Evolutionary conservation across 768 basidiomycete genomes (phyloP).

Genomic region (Leucocoprinus leucothites): DNA sequence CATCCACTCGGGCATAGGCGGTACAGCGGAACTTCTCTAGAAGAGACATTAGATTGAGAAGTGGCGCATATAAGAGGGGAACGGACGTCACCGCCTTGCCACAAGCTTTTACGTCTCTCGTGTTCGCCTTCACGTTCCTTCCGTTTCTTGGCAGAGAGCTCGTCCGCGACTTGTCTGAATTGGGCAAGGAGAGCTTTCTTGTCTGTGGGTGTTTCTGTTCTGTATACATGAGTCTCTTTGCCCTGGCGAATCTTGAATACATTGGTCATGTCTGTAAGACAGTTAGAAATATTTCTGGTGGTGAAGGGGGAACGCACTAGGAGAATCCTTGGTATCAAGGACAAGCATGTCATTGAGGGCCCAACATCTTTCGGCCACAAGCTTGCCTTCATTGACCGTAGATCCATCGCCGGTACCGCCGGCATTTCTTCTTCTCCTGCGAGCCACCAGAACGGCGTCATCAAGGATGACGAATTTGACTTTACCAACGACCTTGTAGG

Average conservation of each 20-base stretch:
- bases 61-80: not conserved
- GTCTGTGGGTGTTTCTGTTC: slow-evolving; percentile 76
- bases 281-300: slow-evolving; percentile 8
- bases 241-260: slow-evolving; percentile 93
- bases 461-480: slow-evolving; percentile 91
- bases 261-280: slow-evolving; percentile 71
- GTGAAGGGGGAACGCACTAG: slow-evolving; percentile 50
- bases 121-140: slow-evolving; percentile 95
- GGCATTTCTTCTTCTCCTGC: slow-evolving; percentile 65
- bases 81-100: slow-evolving; percentile 42
- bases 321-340: slow-evolving; percentile 92
- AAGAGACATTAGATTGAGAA: not conserved
- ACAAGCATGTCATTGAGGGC: slow-evolving; percentile 91
- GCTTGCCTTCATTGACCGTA: slow-evolving; percentile 62
- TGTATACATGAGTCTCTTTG: slow-evolving; percentile 93
- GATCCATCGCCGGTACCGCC: slow-evolving; percentile 37
- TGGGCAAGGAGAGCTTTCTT: slow-evolving; percentile 84
- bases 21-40: slow-evolving; percentile 35
- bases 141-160: slow-evolving; percentile 80
- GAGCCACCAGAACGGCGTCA: slow-evolving; percentile 87
- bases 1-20: slow-evolving; percentile 77
- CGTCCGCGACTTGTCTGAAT: slow-evolving; percentile 92
- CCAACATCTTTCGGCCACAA: slow-evolving; percentile 95
- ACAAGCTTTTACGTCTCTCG: slow-evolving; percentile 79
- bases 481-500: slow-evolving; percentile 86